Evolutionary conservation across 83 land plant genomes (phyloP).

Genomic region (Diphasiastrum complanatum): DNA sequence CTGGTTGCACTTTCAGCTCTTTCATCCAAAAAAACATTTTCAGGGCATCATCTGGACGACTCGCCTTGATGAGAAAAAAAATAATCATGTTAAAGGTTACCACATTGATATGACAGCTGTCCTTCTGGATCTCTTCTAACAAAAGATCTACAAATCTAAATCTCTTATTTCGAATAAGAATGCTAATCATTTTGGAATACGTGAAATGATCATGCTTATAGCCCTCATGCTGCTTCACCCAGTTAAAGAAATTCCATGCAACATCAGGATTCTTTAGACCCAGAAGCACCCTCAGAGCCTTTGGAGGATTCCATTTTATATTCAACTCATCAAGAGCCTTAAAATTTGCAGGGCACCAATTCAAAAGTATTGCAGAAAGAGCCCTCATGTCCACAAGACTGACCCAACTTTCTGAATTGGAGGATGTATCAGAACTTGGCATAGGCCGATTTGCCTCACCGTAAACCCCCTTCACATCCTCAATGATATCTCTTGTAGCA

Average conservation of each 20-base stretch:
- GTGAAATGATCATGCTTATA: slow-evolving; percentile 5
- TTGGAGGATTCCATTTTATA: slow-evolving; percentile 8
- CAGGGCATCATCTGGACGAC: not conserved
- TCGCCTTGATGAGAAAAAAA: not conserved
- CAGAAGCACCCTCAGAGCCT: slow-evolving; percentile 2
- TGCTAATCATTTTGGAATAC: slow-evolving; percentile 7
- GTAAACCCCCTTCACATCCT: not conserved
- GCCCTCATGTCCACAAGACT: slow-evolving; percentile 2
- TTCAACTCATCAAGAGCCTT: not conserved
- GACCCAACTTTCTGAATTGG: not conserved
- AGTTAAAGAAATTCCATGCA: slow-evolving; percentile 1
- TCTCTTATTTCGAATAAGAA: not conserved
- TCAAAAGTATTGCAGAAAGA: not conserved
- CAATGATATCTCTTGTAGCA: not conserved
- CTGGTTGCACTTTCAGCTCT: not conserved
- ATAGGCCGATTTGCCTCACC: not conserved
- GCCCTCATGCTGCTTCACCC: slow-evolving; percentile 10
- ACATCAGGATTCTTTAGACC: not conserved
- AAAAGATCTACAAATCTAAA: not conserved
- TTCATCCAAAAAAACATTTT: slow-evolving; percentile 14
- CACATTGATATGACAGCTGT: not conserved
- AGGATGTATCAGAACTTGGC: not conserved
- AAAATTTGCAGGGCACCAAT: not conserved
- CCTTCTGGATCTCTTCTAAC: not conserved
- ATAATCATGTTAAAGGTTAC: slow-evolving; percentile 7